Evolutionary conservation across 306 rosid genomes (phyloP), one percentile per base, ranked within the genome.

Genomic region (Heteromeles arbutifolia): DNA sequence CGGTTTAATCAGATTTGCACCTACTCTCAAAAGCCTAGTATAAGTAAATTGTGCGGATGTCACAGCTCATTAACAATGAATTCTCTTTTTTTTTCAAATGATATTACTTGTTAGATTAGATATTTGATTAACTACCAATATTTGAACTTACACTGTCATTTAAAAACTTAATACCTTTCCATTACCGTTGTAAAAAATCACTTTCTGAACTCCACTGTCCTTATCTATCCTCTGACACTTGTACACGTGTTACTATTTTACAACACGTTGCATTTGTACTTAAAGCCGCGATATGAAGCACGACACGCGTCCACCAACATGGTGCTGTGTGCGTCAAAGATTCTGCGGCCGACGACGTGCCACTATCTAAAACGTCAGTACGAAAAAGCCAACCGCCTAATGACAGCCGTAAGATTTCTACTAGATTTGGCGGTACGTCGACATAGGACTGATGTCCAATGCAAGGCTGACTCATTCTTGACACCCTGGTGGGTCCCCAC

Each of bases 401-500:
- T 4, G 34, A 17, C 9, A 68, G 29, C 62, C 65, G 66, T 59
- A 9, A 5, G 48, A 10, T 74, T 39, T 45, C 59, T 63, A 24
- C 43, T 82, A 83, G 21, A 50, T 17, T 4, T 21, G 26, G 62
- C 3, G 24, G 26, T 56, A 24, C 25, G 0, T 24, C 26, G 62
- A 19, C 2, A 2, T 8, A 21, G 7, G 4, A 39, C 2, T 83
- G 84, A 69, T 8, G 73, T 83, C 90, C 93, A 77, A 54, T 87
- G 67, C 88, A 69, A 5, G 11, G 79, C 91, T 85, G 91, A 88
- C 82, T 87, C 92, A 81, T 28, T 29, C 17, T 0, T 68, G 82
- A 78, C 62, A 53, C 19, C 39, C 2, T 6, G 39, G 39, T 34
- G 39, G 39, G 8, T 34, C 39, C 39, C 39, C 39, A 34, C 39